Conservation (phyloP, 2,329 filamentous ascomycete species). For the Gaeumannomyces sp. region DNA sequence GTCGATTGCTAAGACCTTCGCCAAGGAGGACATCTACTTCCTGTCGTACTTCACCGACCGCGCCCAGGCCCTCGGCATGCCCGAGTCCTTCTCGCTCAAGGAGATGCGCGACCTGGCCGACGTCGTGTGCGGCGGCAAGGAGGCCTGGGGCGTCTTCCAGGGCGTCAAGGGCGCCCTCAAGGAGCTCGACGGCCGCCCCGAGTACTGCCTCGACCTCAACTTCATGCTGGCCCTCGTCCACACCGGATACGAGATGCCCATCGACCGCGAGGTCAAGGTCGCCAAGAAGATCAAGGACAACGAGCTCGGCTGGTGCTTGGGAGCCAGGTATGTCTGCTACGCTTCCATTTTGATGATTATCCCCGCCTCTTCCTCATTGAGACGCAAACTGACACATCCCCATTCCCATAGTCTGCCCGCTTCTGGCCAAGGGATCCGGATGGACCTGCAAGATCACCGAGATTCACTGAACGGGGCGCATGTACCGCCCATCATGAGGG, state of each 20-base stretch:
- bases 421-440: slow-evolving; percentile 74
- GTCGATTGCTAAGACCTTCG: slow-evolving; percentile 83
- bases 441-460: slow-evolving; percentile 86
- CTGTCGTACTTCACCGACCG: slow-evolving; percentile 99
- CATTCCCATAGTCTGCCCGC: slow-evolving; percentile 61
- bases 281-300: slow-evolving; percentile 98
- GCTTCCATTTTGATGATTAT: slow-evolving; percentile 7
- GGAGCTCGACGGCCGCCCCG: slow-evolving; percentile 75
- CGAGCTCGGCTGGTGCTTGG: slow-evolving; percentile 95
- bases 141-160: slow-evolving; percentile 74
- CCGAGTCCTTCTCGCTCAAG: slow-evolving; percentile 88
- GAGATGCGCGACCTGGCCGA: slow-evolving; percentile 83
- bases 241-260: slow-evolving; percentile 96
- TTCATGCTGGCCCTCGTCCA: slow-evolving; percentile 93
- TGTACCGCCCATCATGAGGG: background rate
- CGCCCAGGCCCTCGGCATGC: slow-evolving; percentile 89
- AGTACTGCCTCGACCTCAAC: slow-evolving; percentile 91
- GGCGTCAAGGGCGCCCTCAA: slow-evolving; percentile 70
- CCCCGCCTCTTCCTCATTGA: slow-evolving; percentile 1
- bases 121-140: slow-evolving; percentile 75
- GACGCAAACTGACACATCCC: slow-evolving; percentile 27
- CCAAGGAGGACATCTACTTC: slow-evolving; percentile 86
- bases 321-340: slow-evolving; percentile 67
- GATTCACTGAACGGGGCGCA: slow-evolving; percentile 41
- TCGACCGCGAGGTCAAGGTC: slow-evolving; percentile 92